Base-by-base conservation (phyloP, 2,329 filamentous ascomycete genomes). In the Sporothrix pallida region DNA sequence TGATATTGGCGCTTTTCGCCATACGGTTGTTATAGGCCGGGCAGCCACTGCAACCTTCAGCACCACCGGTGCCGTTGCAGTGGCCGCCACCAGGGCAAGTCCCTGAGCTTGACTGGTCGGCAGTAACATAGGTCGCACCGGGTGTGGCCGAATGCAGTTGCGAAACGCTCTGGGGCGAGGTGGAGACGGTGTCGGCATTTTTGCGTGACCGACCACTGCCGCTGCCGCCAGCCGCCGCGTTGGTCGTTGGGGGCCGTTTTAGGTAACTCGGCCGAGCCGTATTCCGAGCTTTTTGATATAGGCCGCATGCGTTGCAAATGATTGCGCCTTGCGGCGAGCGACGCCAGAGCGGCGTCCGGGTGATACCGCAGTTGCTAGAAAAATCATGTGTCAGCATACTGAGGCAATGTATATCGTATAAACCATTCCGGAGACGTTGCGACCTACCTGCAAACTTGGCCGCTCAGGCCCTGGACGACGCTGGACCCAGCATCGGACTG, bases 21-120 rank as follows among this genome's bases (percentile, higher is more conserved):
- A 98, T 91, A 71, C 96, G 90, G 80, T 99, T 99, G 86, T 99
- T 99, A 86, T 93, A 99, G 1, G 96, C 96, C 50, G 96, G 96
- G 80, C 96, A 99, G 13, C 96, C 96, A 81, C 93, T 94, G 81
- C 96, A 99, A 23, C 94, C 95, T 80, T 97, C 93, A 46, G 96
- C 94, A 71, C 96, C 96, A 62, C 96, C 96, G 26, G 96, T 98
- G 67, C 96, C 96, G 81, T 99, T 98, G 81, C 96, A 99, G 74
- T 92, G 92, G 54, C 96, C 96, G 75, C 95, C 95, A 52, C 96
- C 96, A 15, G 96, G 96, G 81, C 96, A 99, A 13, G 95, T 97
- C n/a, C 96, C 96, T 60, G 90, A 88, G 4, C 90, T 85, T 62
- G 88, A 91, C 77, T 93, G 90, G 79, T 94, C 92, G 4, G 92